Base-by-base conservation (phyloP, 129 eudicot species). In the Artemisia argyi region DNA sequence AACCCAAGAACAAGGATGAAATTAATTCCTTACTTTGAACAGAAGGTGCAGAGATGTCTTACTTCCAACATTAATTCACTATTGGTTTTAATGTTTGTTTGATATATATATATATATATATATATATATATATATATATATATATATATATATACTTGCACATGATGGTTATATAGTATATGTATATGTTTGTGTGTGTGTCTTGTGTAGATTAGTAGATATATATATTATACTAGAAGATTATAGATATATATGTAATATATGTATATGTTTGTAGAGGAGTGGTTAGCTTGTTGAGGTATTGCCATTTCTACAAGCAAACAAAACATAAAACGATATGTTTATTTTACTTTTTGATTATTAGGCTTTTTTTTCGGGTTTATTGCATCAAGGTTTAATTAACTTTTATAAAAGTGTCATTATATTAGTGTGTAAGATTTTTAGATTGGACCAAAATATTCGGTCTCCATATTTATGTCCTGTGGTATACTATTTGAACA, bases 41-140 rank as follows among this genome's bases (percentile, higher is more conserved):
- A 58, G 70, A 86, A 86, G 96, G 74, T 84, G 82, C 73, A 71
- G 79, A 86, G 83, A 82, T 89, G 78, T 79, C 92, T 89, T 86
- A 46, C 92, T 84, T 86, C 76, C 64, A 66, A 77, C 83, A 77
- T 67, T 68, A 84, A 82, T 49, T 76, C 69, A 56, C 74, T 71
- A 67, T 66, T 69, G 80, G 59, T 51, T 59, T 61, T 75, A 73
- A 28, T 64, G 52, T 39, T 30, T 30, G 35, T 30, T 30, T 30
- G 35, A 66, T 55, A 58, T 64, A 57, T 61, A 69, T 69, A 68
- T 64, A 69, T 69, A 68, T 64, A 66, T 55, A 58, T 64, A 57
- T 61, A 69, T 69, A 68, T 64, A 66, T 55, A 58, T 64, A 57
- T 61, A 69, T 69, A 68, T 64, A 66, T 55, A 58, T 64, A 57